Evolutionary conservation across 768 basidiomycete species (phyloP), one percentile per base, ranked within the genome.

Genomic region (Chlorophyllum brunneum): DNA sequence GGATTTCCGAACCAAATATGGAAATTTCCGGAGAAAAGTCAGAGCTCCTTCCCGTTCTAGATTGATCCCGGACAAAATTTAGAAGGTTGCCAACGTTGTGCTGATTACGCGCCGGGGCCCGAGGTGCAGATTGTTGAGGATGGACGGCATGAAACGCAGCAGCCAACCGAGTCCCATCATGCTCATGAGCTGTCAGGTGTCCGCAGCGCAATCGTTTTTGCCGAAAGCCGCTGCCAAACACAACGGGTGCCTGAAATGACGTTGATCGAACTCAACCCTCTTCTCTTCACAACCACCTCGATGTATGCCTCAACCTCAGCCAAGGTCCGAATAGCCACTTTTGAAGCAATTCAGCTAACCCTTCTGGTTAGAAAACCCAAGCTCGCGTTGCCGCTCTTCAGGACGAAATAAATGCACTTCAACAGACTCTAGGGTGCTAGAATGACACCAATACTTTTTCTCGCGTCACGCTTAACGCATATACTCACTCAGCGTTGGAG

Each of bases 261-360:
- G 20, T 39, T 39, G 37, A 39, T 39, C 13, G 20, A 7, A 4
- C 42, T 18, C n/a, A 22, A 5, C 10, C 39, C 18, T 29, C 27
- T 15, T n/a, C 44, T 5, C 20, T 30, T 34, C n/a, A 16, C 18
- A 9, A n/a, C 16, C 5, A 26, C 9, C 20, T n/a, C n/a, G n/a
- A 67, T 68, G 67, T 60, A 67, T 39, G 65, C 63, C 8, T 41
- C 60, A 8, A 63, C 62, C 20, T 69, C 67, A 4, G 44, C 54
- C 20, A 64, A 65, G 60, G 67, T 59, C 34, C 13, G 34, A n/a
- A 51, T 24, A 36, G 4, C 13, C 43, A 16, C 15, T 5, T 3
- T 15, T 18, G 16, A 8, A 42, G n/a, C 33, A 6, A 42, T 33
- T 27, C 22, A n/a, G 9, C n/a, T 30, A 8, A 27, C 10, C 15